These are phyloP conservation scores for Fusarium poae DNA, from an alignment of 2,329 filamentous ascomycete species.

Conservation along the genomic window DNA sequence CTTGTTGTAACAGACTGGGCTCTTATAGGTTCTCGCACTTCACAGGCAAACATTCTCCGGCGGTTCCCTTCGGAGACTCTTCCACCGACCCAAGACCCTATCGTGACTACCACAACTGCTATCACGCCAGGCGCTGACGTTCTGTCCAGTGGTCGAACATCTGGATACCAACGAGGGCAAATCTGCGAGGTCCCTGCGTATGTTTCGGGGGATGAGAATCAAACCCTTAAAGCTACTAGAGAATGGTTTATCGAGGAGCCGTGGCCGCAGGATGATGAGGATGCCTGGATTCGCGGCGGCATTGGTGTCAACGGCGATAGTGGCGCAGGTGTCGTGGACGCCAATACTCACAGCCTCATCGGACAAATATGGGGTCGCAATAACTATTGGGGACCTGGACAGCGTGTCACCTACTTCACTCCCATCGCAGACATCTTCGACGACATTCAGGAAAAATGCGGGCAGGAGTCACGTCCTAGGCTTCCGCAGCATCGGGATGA, in stretches of 20 bases:
- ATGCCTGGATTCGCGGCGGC: slow-evolving; percentile 61
- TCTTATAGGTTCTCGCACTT: slow-evolving; percentile 54
- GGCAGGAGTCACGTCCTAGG: slow-evolving; percentile 55
- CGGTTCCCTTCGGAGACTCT: slow-evolving; percentile 56
- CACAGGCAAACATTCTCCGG: slow-evolving; percentile 58
- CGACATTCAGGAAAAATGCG: slow-evolving; percentile 61
- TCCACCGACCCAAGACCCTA: slow-evolving; percentile 50
- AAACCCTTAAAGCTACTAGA: slow-evolving; percentile 58
- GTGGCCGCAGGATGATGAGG: slow-evolving; percentile 54
- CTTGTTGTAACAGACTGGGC: slow-evolving; percentile 61
- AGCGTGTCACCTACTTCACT: slow-evolving; percentile 59
- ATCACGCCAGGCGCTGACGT: slow-evolving; percentile 55
- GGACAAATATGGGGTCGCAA: slow-evolving; percentile 62
- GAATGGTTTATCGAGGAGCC: slow-evolving; percentile 63
- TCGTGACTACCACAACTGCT: slow-evolving; percentile 50
- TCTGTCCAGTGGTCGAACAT: slow-evolving; percentile 59
- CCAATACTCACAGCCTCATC: slow-evolving; percentile 55
- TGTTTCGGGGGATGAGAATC: slow-evolving; percentile 55
- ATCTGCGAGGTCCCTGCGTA: slow-evolving; percentile 61
- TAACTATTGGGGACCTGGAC: slow-evolving; percentile 58
- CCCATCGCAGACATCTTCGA: slow-evolving; percentile 60
- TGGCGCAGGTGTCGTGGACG: slow-evolving; percentile 60
- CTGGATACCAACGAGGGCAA: slow-evolving; percentile 58
- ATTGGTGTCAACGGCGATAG: slow-evolving; percentile 61
- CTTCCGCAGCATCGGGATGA: slow-evolving; percentile 59